Percentiles rank a stretch among this genome's conserved stretches.
These are phyloP conservation scores for Coccomyxa subellipsoidea DNA, from an alignment of 163 green algal species.

Conservation along the genomic window DNA sequence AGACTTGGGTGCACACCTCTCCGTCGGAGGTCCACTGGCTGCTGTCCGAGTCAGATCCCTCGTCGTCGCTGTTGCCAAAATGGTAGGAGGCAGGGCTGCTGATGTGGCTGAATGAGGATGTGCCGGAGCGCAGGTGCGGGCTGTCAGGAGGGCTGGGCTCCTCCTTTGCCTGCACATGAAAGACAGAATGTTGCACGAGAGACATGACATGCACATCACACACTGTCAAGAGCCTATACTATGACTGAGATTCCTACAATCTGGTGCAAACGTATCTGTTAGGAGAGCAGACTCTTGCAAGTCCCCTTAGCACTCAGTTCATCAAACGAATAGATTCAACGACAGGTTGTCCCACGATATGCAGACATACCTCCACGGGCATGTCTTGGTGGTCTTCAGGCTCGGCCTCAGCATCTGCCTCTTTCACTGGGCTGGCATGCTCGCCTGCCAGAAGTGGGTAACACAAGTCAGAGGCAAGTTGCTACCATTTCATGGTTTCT, in stretches of 20 bases:
- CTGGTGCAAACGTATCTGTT: too few relatives aligned
- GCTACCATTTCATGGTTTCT: too few relatives aligned
- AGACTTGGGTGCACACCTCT: neutral
- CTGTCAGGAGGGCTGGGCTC: neutral
- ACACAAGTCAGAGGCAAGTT: neutral
- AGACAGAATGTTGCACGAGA: neutral
- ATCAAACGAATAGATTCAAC: too few relatives aligned
- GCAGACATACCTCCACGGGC: neutral
- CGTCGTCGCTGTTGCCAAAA: neutral
- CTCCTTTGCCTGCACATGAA: neutral
- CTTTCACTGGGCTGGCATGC: too few relatives aligned
- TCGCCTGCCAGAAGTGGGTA: neutral
- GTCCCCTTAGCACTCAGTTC: too few relatives aligned
- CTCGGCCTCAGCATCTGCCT: neutral
- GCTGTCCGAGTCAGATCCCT: neutral
- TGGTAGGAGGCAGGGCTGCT: slow-evolving; percentile 7
- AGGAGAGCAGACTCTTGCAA: too few relatives aligned
- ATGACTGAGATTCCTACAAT: too few relatives aligned
- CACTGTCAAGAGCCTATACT: too few relatives aligned
- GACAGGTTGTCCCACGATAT: too few relatives aligned
- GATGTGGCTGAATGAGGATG: slow-evolving; percentile 6
- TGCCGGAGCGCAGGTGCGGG: neutral
- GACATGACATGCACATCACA: too few relatives aligned
- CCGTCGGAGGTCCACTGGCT: neutral
- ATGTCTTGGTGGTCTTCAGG: neutral